Evolutionary conservation across 352 stramenopile species (phyloP).

Genomic region (Globisporangium solare): DNA sequence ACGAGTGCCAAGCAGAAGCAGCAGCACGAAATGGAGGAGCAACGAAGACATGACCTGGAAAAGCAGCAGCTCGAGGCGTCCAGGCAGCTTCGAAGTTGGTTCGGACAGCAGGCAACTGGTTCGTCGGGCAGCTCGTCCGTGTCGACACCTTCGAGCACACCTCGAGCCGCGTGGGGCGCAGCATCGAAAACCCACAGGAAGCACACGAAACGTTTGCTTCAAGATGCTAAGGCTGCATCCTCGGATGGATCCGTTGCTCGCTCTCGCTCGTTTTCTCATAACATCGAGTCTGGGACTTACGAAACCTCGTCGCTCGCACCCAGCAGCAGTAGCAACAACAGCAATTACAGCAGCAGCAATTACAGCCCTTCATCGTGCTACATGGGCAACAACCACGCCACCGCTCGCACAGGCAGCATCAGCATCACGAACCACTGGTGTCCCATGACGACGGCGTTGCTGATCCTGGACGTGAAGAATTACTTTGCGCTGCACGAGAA

Average conservation of each 20-base stretch:
- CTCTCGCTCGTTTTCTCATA: background rate
- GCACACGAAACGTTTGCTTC: background rate
- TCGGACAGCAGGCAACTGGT: constrained; percentile 19
- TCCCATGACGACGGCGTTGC: constrained; percentile 55
- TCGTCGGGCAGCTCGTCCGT: background rate
- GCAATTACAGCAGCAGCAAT: constrained; percentile 1
- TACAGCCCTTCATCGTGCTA: constrained; percentile 3
- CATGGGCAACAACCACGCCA: constrained; percentile 15
- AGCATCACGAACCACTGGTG: constrained; percentile 41
- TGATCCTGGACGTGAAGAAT: constrained; percentile 70
- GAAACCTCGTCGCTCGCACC: constrained; percentile 2
- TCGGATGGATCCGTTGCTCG: background rate
- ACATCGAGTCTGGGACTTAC: background rate
- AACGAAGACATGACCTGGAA: constrained; percentile 30
- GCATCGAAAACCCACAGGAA: background rate
- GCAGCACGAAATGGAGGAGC: constrained; percentile 18
- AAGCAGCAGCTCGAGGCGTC: constrained; percentile 43
- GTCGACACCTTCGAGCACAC: constrained; percentile 8
- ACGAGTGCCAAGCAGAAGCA: constrained; percentile 18
- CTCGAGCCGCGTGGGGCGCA: background rate
- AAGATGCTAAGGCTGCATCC: background rate
- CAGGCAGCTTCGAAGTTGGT: constrained; percentile 44
- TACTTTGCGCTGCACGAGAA: constrained; percentile 46
- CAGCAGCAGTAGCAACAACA: constrained; percentile 2
- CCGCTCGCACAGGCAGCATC: constrained; percentile 9